Evolutionary conservation across 2,329 filamentous ascomycete genomes (phyloP), one percentile per base, ranked within the genome.

Genomic region (Helotiales sp.): DNA sequence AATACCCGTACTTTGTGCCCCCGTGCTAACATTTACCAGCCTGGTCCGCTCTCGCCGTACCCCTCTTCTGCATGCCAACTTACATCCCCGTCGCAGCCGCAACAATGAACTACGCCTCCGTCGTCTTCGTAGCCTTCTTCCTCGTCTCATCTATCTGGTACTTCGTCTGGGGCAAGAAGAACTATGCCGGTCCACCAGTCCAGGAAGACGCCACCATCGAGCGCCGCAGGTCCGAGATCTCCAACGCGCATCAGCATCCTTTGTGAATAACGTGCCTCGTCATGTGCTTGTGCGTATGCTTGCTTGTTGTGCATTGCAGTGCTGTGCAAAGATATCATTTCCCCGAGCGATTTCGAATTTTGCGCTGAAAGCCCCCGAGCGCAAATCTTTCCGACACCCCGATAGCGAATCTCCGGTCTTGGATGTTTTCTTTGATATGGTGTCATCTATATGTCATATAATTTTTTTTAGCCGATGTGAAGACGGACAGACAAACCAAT

Each of bases 51-150:
- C 84, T 93, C 63, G 89, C 89, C 40, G 86, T 92, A 61, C 89
- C 90, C 1, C 85, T 93, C 17, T 93, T 93, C 82, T 93, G 88
- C 79, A 91, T 91, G 88, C 90, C 89, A 0, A 84, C 87, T 0
- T 79, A 79, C 50, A 80, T 91, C n/a, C 87, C 87, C 6, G 87
- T 91, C 45, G 84, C 83, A 0, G 78, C 84, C 6, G 76, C 79
- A 20, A 84, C 82, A 45, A 89, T 92, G 82, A 93, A 93, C 82
- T 64, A 64, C 54, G 62, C 62, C 1, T 88, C 88, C 15, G 90
- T 89, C 37, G 90, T 93, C n/a, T 92, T 93, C 72, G 85, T 90
- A 28, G 88, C 83, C 5, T 89, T 91, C 69, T 84, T 86, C 63
- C 58, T 81, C 45, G 83, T 92, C 65, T 86, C 90, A 1, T 40